These are phyloP conservation scores for Alternaria conjuncta DNA, from an alignment of 2,329 filamentous ascomycete species.

Conservation along the genomic window DNA sequence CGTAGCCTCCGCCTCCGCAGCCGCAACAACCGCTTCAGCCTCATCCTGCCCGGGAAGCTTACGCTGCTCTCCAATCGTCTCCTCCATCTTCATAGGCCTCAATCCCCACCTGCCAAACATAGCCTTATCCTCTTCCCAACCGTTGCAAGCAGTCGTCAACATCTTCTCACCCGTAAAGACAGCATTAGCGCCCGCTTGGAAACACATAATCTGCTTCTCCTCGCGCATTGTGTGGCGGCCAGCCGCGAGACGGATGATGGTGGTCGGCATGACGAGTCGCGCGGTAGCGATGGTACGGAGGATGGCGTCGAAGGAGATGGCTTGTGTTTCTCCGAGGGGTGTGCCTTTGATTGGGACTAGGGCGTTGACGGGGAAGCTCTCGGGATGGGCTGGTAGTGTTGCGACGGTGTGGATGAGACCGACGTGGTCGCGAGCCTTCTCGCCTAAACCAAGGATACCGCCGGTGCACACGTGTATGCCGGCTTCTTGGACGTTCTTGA, in stretches of 20 bases:
- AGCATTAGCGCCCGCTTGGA: constrained; percentile 91
- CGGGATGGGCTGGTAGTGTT: constrained; percentile 80
- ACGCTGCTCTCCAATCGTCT: constrained; percentile 42
- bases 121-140: constrained; percentile 84
- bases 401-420: constrained; percentile 83
- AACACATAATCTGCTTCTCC: constrained; percentile 88
- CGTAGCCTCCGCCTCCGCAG: constrained; percentile 11
- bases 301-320: constrained; percentile 78
- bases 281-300: constrained; percentile 85
- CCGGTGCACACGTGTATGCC: constrained; percentile 91
- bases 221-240: constrained; percentile 84
- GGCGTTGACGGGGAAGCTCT: constrained; percentile 90
- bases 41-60: constrained; percentile 22
- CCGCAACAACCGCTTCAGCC: constrained; percentile 17
- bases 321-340: constrained; percentile 74
- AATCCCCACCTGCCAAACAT: constrained; percentile 88
- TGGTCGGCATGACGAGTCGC: constrained; percentile 79
- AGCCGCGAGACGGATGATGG: constrained; percentile 86
- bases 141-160: constrained; percentile 89
- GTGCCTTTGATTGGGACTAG: constrained; percentile 91
- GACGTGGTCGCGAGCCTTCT: constrained; percentile 78
- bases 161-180: constrained; percentile 96
- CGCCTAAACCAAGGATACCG: constrained; percentile 84
- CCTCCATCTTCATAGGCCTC: constrained; percentile 68
- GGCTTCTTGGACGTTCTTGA: constrained; percentile 80